These are phyloP conservation scores for Jamesozyma piceae DNA, from an alignment of 805 yeast species.

Conservation along the genomic window DNA sequence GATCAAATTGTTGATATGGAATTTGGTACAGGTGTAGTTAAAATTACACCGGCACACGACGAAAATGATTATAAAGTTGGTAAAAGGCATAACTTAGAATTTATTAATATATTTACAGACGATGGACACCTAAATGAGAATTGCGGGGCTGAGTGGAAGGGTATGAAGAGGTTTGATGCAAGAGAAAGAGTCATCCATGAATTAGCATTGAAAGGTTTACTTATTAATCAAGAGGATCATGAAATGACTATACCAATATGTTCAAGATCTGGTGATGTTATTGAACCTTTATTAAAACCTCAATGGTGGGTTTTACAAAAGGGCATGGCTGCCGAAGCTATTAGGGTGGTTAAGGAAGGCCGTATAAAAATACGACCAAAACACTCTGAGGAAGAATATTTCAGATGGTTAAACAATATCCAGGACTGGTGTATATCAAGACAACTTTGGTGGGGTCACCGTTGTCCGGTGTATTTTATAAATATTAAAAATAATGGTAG, in stretches of 20 bases:
- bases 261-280: conserved; percentile 91
- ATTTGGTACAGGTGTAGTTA: conserved; percentile 98
- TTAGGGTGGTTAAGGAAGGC: conserved; percentile 73
- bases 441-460: conserved; percentile 91
- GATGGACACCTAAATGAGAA: conserved; percentile 80
- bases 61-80: conserved; percentile 92
- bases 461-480: conserved; percentile 91
- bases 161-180: conserved; percentile 89
- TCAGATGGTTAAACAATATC: conserved; percentile 87
- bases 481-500: conserved; percentile 59
- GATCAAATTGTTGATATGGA: conserved; percentile 94
- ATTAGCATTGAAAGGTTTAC: conserved; percentile 62
- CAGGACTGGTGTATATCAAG: conserved; percentile 99
- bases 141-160: conserved; percentile 79
- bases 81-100: conserved; percentile 78
- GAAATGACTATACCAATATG: conserved; percentile 94
- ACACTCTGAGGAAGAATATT: conserved; percentile 81
- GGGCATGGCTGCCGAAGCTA: conserved; percentile 78
- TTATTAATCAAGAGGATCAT: conserved; percentile 74
- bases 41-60: conserved; percentile 97
- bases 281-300: conserved; percentile 92
- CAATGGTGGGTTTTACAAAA: conserved; percentile 97
- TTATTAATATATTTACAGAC: conserved; percentile 83
- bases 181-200: conserved; percentile 70
- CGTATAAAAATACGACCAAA: conserved; percentile 72